phyloP scores from a whole-genome alignment of 1,284 basidiomycete genomes.

The Sparassis latifolia region DNA sequence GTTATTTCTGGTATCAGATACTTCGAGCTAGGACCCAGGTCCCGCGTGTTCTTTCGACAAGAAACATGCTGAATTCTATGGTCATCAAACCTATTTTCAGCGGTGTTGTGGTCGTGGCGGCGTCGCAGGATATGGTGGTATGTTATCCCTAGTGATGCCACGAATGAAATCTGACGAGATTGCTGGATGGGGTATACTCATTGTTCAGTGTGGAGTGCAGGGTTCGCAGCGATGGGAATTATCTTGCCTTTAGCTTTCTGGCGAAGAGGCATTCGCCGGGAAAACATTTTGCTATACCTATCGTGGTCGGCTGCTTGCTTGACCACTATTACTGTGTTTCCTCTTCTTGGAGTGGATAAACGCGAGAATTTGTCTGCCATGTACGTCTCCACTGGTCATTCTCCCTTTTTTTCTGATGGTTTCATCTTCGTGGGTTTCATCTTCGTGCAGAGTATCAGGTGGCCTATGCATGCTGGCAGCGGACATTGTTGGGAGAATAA shows the following conservation, averaged over 20 bases:
- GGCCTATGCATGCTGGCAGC: slow-evolving; percentile 20
- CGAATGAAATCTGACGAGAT: too few relatives aligned
- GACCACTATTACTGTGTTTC: slow-evolving; percentile 54
- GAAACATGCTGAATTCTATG: background rate
- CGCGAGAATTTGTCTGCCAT: slow-evolving; percentile 56
- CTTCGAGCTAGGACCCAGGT: slow-evolving; percentile 20
- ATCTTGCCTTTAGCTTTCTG: slow-evolving; percentile 51
- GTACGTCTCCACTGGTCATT: slow-evolving; percentile 32
- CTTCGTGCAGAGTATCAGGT: too few relatives aligned
- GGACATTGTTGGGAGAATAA: slow-evolving; percentile 11
- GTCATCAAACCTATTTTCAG: slow-evolving; percentile 18
- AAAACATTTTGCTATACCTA: slow-evolving; percentile 19
- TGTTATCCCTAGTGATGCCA: too few relatives aligned
- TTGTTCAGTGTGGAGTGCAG: slow-evolving; percentile 67
- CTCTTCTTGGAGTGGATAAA: slow-evolving; percentile 70
- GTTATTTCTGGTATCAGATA: slow-evolving; percentile 65
- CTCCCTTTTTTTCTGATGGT: too few relatives aligned
- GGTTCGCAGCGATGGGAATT: slow-evolving; percentile 59
- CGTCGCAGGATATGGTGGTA: slow-evolving; percentile 70
- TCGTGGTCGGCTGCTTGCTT: slow-evolving; percentile 54
- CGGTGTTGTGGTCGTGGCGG: slow-evolving; percentile 30
- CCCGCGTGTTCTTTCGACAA: slow-evolving; percentile 5
- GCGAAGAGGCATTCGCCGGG: slow-evolving; percentile 32
- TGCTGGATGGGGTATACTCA: slow-evolving; percentile 65
- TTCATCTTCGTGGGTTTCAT: too few relatives aligned